A percentile compares a stretch with the other conserved stretches of the same genome.
Evolutionary conservation across 2,329 filamentous ascomycete genomes (phyloP).

Genomic region (Delphinella strobiligena): DNA sequence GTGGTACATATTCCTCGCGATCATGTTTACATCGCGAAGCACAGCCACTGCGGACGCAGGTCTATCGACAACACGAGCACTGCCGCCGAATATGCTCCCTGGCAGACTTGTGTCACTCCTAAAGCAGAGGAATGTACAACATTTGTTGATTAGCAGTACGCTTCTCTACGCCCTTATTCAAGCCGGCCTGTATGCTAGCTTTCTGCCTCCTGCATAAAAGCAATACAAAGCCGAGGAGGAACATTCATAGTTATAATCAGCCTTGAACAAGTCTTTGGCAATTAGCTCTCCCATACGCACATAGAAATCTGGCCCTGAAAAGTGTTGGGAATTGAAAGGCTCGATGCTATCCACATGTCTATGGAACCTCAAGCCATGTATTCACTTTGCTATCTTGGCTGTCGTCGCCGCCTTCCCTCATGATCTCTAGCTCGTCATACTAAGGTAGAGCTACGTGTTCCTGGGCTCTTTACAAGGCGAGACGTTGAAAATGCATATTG

Average conservation of each 20-base stretch:
- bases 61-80: neutral
- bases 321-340: no score
- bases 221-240: neutral
- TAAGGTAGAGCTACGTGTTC: no score
- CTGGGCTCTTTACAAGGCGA: no score
- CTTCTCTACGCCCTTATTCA: slow-evolving; percentile 76
- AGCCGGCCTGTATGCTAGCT: slow-evolving; percentile 72
- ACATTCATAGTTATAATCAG: neutral
- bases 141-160: slow-evolving; percentile 50
- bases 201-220: slow-evolving; percentile 73
- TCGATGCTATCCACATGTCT: no score
- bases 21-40: slow-evolving; percentile 16
- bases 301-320: no score
- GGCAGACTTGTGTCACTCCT: slow-evolving; percentile 1
- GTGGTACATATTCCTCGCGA: slow-evolving; percentile 76
- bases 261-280: no score
- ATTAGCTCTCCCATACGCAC: no score
- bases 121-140: slow-evolving; percentile 3
- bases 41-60: slow-evolving; percentile 10
- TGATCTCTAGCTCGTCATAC: no score
- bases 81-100: slow-evolving; percentile 8
- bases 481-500: no score
- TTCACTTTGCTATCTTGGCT: no score
- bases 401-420: no score
- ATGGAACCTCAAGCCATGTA: no score